Evolutionary conservation across 176 grass and related monocot species (phyloP), one percentile per base, ranked within the genome.

Genomic region (Cymbopogon citratus): DNA sequence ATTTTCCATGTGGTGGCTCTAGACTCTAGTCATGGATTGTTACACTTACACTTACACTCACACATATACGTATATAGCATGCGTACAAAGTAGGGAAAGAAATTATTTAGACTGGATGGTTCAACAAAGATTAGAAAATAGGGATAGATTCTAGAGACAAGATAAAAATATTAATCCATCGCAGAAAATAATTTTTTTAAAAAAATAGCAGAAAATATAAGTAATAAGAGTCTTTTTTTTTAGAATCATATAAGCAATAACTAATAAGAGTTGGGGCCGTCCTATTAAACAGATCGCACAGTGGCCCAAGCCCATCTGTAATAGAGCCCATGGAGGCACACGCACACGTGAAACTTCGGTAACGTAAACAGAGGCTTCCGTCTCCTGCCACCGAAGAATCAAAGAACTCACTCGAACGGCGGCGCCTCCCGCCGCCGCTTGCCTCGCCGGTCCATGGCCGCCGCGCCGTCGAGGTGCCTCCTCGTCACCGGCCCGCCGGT

Each of bases 401-500:
- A 46, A 7, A 14, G 26, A 48, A 48, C 7, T 56, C 44, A 16
- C 40, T 51, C 73, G 7, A 31, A 40, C 70, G 77, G 62, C 46
- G 13, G 48, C 70, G 33, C 76, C 66, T 29, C 60, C 27, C 28
- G 36, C 48, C 16, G 67, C 74, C 43, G 26, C 62, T 74, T 54
- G 38, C 74, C 38, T 46, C 63, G 16, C 16, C 69, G 48, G 25
- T 12, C 46, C 66, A 87, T 88, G 85, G 84, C 84, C 35, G 35
- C 81, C 44, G 86, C 74, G 72, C 64, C 90, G 46, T 87, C 85
- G 36, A 90, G 90, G 78, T 95, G 92, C 73, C 86, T 98, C 61
- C 68, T 98, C 63, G 90, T 98, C 79, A 98, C 95, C 5, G 92
- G 88, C 11, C 82, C 95, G 26, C 92, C 95, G 13, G 95, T 98